Evolutionary conservation across 2,329 filamentous ascomycete species (phyloP), one percentile per base, ranked within the genome.

Genomic region (Achaetomium macrosporum): DNA sequence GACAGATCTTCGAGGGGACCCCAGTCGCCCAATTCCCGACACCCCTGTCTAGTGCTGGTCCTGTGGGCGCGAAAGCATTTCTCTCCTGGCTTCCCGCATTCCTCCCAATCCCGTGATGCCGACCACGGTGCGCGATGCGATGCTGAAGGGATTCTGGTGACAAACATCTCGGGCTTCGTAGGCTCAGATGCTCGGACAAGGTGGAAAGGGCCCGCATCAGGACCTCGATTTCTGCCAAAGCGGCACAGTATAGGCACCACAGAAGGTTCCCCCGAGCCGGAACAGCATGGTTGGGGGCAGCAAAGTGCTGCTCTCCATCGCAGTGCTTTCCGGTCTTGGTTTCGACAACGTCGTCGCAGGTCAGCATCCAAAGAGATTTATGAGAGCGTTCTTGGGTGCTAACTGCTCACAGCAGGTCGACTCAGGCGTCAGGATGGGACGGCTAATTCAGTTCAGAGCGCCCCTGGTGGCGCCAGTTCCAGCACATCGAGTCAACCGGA

Each of bases 211-310:
- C 40, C 43, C 41, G 48, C 37, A 53, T 52, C 53, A 45, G 46
- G 46, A 53, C 48, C 46, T 47, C 25, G 25, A 25, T 25, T 25
- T 50, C 42, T 44, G 42, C 40, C 49, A 39, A 25, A 33, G 33
- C 29, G n/a, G 48, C 51, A 43, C 51, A 52, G 40, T 50, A 40
- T 35, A 54, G 50, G 35, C 54, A 48, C 16, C 47, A 55, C 39
- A 43, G 17, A 46, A 33, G 29, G 15, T 29, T 45, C 41, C 33
- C 44, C 54, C 52, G 46, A 50, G 15, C 52, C 45, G 39, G 20
- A 40, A 53, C 56, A 63, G 53, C 42, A 64, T 64, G 61, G 59
- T 63, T 52, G 59, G 51, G 44, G 57, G 57, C 39, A 57, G 54
- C 47, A 48, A 51, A 36, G 58, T 59, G 51, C 59, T 64, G 59